Percentiles rank a stretch among this genome's conserved stretches.
These are phyloP conservation scores for Zymoseptoria brevis DNA, from an alignment of 2,329 filamentous ascomycete genomes.

Conservation along the genomic window DNA sequence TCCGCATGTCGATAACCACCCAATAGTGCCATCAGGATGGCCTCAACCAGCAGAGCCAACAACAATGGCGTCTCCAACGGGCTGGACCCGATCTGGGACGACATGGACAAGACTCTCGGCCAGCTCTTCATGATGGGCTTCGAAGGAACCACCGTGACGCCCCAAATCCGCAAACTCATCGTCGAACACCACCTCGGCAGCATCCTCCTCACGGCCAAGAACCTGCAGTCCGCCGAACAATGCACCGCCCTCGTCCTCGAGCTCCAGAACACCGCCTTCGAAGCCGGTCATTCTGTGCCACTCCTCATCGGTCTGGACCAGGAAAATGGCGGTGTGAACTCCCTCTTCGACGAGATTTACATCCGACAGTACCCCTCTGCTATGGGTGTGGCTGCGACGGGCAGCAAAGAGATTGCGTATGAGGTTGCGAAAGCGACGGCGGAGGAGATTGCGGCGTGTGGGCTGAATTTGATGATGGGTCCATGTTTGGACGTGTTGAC, in stretches of 20 bases:
- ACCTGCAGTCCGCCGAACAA: constrained; percentile 81
- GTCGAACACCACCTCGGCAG: constrained; percentile 81
- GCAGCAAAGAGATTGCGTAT: constrained; percentile 75
- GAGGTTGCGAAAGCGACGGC: constrained; percentile 89
- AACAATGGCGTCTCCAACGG: not conserved
- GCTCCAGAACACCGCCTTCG: constrained; percentile 81
- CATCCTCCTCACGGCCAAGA: constrained; percentile 76
- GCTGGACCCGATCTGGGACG: constrained; percentile 55
- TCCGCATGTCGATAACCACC: not conserved
- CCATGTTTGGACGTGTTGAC: constrained; percentile 90
- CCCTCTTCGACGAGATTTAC: constrained; percentile 88
- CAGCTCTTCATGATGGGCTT: constrained; percentile 59
- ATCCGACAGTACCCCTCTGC: constrained; percentile 95
- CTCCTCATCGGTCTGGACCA: constrained; percentile 88
- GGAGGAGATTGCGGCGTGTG: constrained; percentile 83
- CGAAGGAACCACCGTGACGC: constrained; percentile 75
- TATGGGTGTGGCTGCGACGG: constrained; percentile 93
- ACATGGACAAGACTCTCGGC: constrained; percentile 56
- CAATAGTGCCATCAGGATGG: not conserved
- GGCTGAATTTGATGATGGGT: constrained; percentile 91
- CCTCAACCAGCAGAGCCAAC: not conserved
- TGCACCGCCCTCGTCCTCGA: constrained; percentile 83
- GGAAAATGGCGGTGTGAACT: constrained; percentile 97
- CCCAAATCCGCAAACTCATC: constrained; percentile 73
- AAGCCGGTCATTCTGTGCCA: constrained; percentile 82